A percentile compares a stretch with the other conserved stretches of the same genome.
These are phyloP conservation scores for Ceratocystis cubensis DNA, from an alignment of 2,329 filamentous ascomycete species.

Conservation along the genomic window DNA sequence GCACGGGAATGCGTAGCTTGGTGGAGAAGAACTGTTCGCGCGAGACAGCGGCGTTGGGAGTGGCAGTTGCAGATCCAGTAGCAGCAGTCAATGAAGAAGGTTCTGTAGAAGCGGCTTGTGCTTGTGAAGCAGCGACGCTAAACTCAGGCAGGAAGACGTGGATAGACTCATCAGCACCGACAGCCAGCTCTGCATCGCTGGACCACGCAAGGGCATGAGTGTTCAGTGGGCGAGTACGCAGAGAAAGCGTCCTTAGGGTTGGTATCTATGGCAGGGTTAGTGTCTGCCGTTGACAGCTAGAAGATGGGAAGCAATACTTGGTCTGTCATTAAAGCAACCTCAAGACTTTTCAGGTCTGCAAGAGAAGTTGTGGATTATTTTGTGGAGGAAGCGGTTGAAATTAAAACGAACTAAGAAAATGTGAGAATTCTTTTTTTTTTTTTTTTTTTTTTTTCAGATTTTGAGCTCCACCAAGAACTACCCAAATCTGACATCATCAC, in stretches of 20 bases:
- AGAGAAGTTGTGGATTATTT: not conserved
- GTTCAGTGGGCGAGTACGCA: slow-evolving; percentile 35
- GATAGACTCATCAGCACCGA: slow-evolving; percentile 44
- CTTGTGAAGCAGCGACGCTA: slow-evolving; percentile 21
- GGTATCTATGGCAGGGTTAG: slow-evolving; percentile 29
- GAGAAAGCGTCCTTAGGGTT: slow-evolving; percentile 36
- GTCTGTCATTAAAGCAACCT: slow-evolving; percentile 7
- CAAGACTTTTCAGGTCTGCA: not conserved
- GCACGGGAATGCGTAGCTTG: slow-evolving; percentile 21
- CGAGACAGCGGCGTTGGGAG: slow-evolving; percentile 24
- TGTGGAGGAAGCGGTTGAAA: not conserved
- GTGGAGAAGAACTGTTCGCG: slow-evolving; percentile 22
- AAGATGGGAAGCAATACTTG: slow-evolving; percentile 7
- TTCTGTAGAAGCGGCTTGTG: slow-evolving; percentile 13
- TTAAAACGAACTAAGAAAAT: not conserved
- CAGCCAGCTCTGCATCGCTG: slow-evolving; percentile 44
- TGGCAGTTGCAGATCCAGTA: not conserved
- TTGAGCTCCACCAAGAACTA: not conserved
- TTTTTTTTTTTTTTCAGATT: not conserved
- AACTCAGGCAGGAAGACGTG: slow-evolving; percentile 40
- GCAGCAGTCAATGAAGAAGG: not conserved
- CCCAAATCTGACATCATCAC: slow-evolving; percentile 7
- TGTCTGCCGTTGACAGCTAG: not conserved
- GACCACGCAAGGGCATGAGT: slow-evolving; percentile 40
- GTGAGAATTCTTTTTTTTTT: not conserved